These are phyloP conservation scores for Lasiosphaeria ovina DNA, from an alignment of 495 filamentous ascomycete species.

Conservation along the genomic window DNA sequence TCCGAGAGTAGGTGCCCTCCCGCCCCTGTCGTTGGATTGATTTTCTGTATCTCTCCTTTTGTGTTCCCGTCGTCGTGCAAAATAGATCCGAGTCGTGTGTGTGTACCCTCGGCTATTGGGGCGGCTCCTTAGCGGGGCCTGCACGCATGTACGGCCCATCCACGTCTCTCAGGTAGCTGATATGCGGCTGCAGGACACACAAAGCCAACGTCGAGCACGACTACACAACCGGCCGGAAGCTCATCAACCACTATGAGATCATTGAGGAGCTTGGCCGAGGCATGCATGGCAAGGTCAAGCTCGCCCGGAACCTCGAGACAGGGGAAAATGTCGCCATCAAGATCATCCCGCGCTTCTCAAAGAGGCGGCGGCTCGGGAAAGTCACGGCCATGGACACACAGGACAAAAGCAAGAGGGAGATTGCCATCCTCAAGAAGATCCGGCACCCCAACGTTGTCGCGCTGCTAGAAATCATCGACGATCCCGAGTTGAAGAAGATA, in stretches of 20 bases:
- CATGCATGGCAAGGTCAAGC: conserved; percentile 95
- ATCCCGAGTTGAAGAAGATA: conserved; percentile 92
- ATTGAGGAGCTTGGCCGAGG: conserved; percentile 93
- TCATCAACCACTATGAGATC: conserved; percentile 96
- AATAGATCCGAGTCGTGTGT: too few relatives aligned
- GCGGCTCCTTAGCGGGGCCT: conserved; percentile 7
- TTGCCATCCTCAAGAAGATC: conserved; percentile 97
- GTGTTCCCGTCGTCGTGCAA: not conserved
- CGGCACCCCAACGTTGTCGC: conserved; percentile 93
- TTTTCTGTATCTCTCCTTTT: not conserved
- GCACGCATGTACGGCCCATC: not conserved
- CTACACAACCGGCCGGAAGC: conserved; percentile 81
- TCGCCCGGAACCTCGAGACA: conserved; percentile 74
- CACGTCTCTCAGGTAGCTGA: conserved; percentile 4
- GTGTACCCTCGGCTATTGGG: not conserved
- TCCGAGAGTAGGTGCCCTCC: conserved; percentile 49
- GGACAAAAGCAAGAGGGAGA: conserved; percentile 94
- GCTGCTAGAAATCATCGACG: conserved; percentile 94
- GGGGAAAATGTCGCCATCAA: conserved; percentile 92
- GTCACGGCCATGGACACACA: conserved; percentile 61
- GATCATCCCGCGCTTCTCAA: conserved; percentile 94
- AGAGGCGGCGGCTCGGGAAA: conserved; percentile 82
- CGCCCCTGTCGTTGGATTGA: not conserved
- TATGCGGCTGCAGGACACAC: conserved; percentile 60
- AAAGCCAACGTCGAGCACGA: conserved; percentile 87